Percentiles rank a stretch among this genome's conserved stretches.
Evolutionary conservation across 1,139 yeast genomes (phyloP).

Genomic region (Hemisphaericaspora lyxosophila): DNA sequence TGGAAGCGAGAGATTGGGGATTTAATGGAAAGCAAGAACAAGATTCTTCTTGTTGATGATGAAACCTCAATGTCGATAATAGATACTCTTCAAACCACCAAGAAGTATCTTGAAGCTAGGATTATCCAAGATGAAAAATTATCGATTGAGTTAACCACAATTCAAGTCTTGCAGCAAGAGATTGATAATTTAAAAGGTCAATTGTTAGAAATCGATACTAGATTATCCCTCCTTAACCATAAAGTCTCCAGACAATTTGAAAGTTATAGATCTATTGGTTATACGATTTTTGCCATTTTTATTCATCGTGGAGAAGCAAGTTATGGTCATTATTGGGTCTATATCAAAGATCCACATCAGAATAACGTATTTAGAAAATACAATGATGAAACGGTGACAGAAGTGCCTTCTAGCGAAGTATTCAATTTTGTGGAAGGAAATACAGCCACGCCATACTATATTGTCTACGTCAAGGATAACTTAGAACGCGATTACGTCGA

Average conservation of each 20-base stretch:
- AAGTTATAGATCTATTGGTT: constrained; percentile 62
- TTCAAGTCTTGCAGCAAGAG: constrained; percentile 15
- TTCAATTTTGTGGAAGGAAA: constrained; percentile 70
- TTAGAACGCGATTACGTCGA: constrained; percentile 59
- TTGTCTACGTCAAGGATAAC: constrained; percentile 76
- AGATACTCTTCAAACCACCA: constrained; percentile 50
- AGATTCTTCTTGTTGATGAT: constrained; percentile 43
- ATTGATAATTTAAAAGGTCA: constrained; percentile 34
- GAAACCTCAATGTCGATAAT: constrained; percentile 51
- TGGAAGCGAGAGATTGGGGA: constrained; percentile 60
- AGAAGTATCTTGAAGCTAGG: constrained; percentile 53
- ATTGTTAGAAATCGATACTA: constrained; percentile 32
- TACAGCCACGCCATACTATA: constrained; percentile 90
- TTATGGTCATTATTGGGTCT: constrained; percentile 96
- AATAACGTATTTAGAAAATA: constrained; percentile 76
- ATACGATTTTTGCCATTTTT: constrained; percentile 84
- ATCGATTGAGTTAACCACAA: constrained; percentile 15
- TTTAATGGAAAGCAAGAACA: constrained; percentile 43
- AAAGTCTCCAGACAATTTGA: constrained; percentile 60
- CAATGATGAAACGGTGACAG: constrained; percentile 87
- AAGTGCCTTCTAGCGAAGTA: constrained; percentile 73
- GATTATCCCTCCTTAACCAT: constrained; percentile 42
- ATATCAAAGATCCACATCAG: constrained; percentile 72
- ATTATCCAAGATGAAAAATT: constrained; percentile 19
- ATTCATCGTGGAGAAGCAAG: constrained; percentile 96